Percentiles rank a stretch among this genome's conserved stretches.
Evolutionary conservation across 768 basidiomycete species (phyloP).

Genomic region (Russula earlei): DNA sequence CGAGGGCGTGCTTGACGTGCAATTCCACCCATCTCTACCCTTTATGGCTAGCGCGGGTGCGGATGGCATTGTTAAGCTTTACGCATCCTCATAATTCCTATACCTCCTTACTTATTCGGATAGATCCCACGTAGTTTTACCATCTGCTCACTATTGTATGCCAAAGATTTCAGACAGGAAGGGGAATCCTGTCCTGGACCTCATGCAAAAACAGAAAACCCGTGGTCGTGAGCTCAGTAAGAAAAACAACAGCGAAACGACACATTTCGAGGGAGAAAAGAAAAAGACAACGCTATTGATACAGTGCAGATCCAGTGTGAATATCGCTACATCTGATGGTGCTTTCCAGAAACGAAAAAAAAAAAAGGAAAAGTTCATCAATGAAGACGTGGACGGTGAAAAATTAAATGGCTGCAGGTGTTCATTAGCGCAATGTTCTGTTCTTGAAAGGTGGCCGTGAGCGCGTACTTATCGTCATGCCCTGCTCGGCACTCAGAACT

Average conservation of each 20-base stretch:
- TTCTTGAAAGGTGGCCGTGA: neutral
- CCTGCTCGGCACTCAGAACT: conserved; percentile 65
- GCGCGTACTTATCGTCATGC: conserved; percentile 62
- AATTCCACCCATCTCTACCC: conserved; percentile 73
- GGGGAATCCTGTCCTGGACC: too few relatives aligned
- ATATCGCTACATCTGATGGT: conserved; percentile 33
- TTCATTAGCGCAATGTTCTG: neutral
- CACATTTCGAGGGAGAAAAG: too few relatives aligned
- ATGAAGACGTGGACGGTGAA: neutral
- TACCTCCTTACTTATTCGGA: conserved; percentile 5
- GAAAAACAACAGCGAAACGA: too few relatives aligned
- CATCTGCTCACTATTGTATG: conserved; percentile 14
- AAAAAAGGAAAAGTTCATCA: neutral
- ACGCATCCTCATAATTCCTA: conserved; percentile 61
- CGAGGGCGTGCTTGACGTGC: conserved; percentile 85
- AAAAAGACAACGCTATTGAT: conserved; percentile 3
- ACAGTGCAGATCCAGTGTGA: conserved; percentile 8
- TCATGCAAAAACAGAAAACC: neutral
- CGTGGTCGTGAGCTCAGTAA: neutral
- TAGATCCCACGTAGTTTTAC: conserved; percentile 10
- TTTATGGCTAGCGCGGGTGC: conserved; percentile 93
- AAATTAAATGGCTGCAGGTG: conserved; percentile 7
- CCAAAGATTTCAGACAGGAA: neutral
- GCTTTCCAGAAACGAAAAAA: neutral
- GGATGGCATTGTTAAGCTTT: conserved; percentile 88